Base-by-base conservation (phyloP, 495 filamentous ascomycete species). In the Penicillium salamii region DNA sequence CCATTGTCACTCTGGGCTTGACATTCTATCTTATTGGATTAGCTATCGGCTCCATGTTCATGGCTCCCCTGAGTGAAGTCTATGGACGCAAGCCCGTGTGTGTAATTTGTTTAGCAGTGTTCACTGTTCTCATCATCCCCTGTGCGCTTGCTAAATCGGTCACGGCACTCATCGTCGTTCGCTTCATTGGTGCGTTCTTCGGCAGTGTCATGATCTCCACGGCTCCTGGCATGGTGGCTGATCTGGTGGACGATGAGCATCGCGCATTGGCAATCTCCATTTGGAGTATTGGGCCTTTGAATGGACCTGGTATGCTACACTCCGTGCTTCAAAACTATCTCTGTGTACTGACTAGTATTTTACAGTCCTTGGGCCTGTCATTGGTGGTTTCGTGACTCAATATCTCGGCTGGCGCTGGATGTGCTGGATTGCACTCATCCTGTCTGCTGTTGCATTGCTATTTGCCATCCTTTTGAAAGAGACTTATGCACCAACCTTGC, bases 361-460 rank as follows among this genome's bases (percentile, higher is more conserved):
- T 19, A 19, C 43, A 63, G 64, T 69, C 7, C 4, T 68, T 40
- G 78, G 76, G 3, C 85, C 81, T 2, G 66, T 89, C 1, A 83
- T 91, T 38, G 89, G 88, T 24, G 89, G 89, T 0, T 90, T 90
- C 52, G 79, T 87, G 2, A 72, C 70, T 31, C 62, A 75, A 50
- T 84, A 87, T 56, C 76, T 91, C n/a, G 88, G 89, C 17, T 95
- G 90, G 90, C 68, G 87, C 38, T 93, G 88, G 88, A 84, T 82
- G 17, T 87, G 85, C 66, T 95, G 90, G 88, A 68, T 95, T 18
- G 80, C 84, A 6, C 68, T 93, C 44, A 90, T 91, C 26, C 69
- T 87, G 2, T 74, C 78, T 1, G 85, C 78, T 9, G 71, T 78
- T 2, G 79, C 79, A 1, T 74, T 79, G 19, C 24, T 74, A 21